Conservation (phyloP, 2,329 filamentous ascomycete species). For the Aspergillus pseudonomiae region DNA sequence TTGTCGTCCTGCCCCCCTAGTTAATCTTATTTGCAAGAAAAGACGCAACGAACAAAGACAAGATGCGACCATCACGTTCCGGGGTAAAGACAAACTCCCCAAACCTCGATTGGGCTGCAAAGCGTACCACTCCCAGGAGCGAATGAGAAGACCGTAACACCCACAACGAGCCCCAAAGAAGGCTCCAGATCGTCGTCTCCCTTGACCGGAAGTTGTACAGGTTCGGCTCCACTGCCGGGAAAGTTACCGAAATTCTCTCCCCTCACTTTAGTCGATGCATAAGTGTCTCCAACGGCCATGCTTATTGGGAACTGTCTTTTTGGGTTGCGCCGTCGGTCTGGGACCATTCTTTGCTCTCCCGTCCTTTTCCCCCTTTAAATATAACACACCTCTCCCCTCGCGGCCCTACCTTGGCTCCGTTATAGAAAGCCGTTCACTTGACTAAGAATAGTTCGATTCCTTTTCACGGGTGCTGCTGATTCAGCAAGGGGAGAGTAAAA, state of each 20-base stretch:
- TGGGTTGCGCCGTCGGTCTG: slow-evolving; percentile 1
- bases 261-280: slow-evolving; percentile 19
- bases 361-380: background rate
- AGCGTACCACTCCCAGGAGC: background rate
- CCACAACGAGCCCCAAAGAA: background rate
- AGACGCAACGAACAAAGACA: background rate
- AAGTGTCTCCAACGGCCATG: slow-evolving; percentile 4
- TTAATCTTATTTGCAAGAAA: background rate
- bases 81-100: background rate
- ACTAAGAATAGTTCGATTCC: background rate
- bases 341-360: slow-evolving; percentile 1
- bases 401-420: background rate
- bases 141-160: background rate
- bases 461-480: background rate
- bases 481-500: background rate
- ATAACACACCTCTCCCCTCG: background rate
- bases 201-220: slow-evolving; percentile 1
- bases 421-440: background rate
- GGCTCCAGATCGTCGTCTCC: background rate
- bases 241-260: slow-evolving; percentile 13
- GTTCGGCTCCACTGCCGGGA: slow-evolving; percentile 14
- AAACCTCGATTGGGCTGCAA: background rate
- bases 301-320: slow-evolving; percentile 10
- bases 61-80: background rate
- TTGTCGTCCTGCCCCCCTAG: background rate